A percentile compares a stretch with the other conserved stretches of the same genome.
Conservation (phyloP, 2,329 filamentous ascomycete genomes). For the Beauveria pseudobassiana region DNA sequence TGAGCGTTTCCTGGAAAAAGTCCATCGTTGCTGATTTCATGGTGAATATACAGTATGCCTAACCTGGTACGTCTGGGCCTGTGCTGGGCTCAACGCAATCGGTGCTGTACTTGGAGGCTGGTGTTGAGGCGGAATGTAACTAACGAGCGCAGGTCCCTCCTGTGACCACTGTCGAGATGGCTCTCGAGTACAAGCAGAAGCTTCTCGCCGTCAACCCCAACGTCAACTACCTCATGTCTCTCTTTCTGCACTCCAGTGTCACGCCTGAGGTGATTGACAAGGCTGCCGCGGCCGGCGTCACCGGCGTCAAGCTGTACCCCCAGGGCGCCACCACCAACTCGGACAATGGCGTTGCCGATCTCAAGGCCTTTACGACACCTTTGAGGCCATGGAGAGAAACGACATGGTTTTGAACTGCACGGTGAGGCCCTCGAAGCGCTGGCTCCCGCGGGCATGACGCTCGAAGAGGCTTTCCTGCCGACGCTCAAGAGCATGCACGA, state of each 20-base stretch:
- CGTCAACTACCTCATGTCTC: conserved; percentile 66
- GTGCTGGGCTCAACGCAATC: background rate
- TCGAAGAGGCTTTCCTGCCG: conserved; percentile 63
- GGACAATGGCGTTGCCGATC: conserved; percentile 60
- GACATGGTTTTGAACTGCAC: conserved; percentile 87
- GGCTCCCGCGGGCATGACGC: conserved; percentile 38
- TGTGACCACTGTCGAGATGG: conserved; percentile 49
- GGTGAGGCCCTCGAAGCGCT: conserved; percentile 61
- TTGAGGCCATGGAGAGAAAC: conserved; percentile 81
- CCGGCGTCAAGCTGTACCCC: conserved; percentile 66
- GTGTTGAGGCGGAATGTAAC: background rate
- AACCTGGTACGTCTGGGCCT: conserved; percentile 42
- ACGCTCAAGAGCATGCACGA: conserved; percentile 66
- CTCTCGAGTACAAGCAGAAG: conserved; percentile 57
- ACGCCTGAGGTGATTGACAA: conserved; percentile 64
- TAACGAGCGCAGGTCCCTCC: conserved; percentile 35
- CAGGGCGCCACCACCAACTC: conserved; percentile 57
- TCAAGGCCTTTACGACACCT: conserved; percentile 67
- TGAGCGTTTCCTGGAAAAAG: background rate
- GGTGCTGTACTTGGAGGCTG: background rate
- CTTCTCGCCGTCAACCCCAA: conserved; percentile 53
- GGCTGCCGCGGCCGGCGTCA: conserved; percentile 64
- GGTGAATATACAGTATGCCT: conserved; percentile 36
- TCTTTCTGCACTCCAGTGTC: conserved; percentile 57
- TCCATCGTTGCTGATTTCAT: conserved; percentile 8